Percentiles rank a stretch among this genome's conserved stretches.
phyloP scores from a whole-genome alignment of 2,329 filamentous ascomycete genomes.

The Sclerotinia borealis region DNA sequence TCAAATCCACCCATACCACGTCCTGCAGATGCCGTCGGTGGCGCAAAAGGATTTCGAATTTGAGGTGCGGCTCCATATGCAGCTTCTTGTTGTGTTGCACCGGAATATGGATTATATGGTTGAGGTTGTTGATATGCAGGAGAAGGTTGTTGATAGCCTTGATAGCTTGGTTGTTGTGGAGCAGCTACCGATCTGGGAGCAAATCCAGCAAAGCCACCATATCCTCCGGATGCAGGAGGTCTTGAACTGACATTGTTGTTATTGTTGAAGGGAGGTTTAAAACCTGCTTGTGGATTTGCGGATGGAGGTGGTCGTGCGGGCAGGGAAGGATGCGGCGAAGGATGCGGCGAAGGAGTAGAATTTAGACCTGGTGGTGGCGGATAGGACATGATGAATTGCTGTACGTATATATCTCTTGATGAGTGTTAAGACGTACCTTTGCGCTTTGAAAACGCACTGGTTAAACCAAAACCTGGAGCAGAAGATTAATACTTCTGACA shows the following conservation, averaged over 20 bases:
- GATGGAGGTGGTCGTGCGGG: constrained; percentile 71
- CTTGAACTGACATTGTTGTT: constrained; percentile 21
- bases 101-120: constrained; percentile 22
- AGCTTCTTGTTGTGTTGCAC: constrained; percentile 21
- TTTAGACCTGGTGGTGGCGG: constrained; percentile 74
- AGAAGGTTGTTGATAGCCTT: constrained; percentile 28
- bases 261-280: constrained; percentile 23
- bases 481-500: not conserved
- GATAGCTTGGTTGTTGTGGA: constrained; percentile 28
- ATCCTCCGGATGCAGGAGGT: constrained; percentile 22
- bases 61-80: constrained; percentile 54
- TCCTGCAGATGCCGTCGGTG: constrained; percentile 44
- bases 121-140: constrained; percentile 22
- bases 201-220: constrained; percentile 46
- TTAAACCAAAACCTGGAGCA: not conserved
- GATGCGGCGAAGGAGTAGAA: constrained; percentile 40
- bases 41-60: constrained; percentile 76
- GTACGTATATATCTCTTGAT: constrained; percentile 27
- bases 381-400: constrained; percentile 72
- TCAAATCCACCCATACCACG: constrained; percentile 37
- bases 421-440: constrained; percentile 35
- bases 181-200: constrained; percentile 52
- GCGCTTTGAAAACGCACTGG: constrained; percentile 26
- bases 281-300: constrained; percentile 17
- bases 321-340: constrained; percentile 61